Base-by-base conservation (phyloP, 1,284 basidiomycete species). In the Leucoagaricus sp. region DNA sequence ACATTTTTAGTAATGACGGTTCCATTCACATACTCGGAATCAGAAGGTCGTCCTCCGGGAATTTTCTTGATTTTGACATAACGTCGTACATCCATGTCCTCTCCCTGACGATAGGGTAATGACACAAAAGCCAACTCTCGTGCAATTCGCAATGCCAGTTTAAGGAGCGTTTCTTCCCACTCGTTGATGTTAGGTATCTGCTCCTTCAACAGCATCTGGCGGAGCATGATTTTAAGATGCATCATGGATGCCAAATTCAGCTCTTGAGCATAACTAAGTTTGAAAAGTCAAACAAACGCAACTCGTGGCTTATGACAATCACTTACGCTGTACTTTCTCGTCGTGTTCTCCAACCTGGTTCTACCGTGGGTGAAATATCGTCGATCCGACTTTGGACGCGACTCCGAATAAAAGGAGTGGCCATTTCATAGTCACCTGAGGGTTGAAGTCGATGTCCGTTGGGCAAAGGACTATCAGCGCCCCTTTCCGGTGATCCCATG, bases 61-160 rank as follows among this genome's bases (percentile, higher is more conserved):
- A 99, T 91, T 72, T 97, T 96, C 78, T 99, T 99, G 73, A 99
- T 96, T 77, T 99, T 99, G 62, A 99, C 93, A 64, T 97, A 98
- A 26, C 91, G 84, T 47, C 96, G 83, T 19, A 98, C 90, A 70
- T 99, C 96, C 82, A 97, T 96, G 65, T 97, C 95, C 53, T 93
- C 91, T 2, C 89, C 89, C 70, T 91, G 86, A 4, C 87, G 81
- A 64, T 90, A 83, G 29, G 88, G 86, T 49, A 87, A 74, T 13
- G 88, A 76, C 2, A 87, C 87, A 69, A 92, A 91, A 1, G 89
- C 89, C 56, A 91, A 73, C 57, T 91, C 89, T 19, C 81, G 81
- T 6, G 91, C 89, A 52, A 94, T 87, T 26, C 87, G 83, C 55
- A 93, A 79, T 3, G 91, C 85, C n/a, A 98, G 78, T 61, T 81